phyloP scores from a whole-genome alignment of 2,329 filamentous ascomycete species.

The Neofusicoccum sp. region DNA sequence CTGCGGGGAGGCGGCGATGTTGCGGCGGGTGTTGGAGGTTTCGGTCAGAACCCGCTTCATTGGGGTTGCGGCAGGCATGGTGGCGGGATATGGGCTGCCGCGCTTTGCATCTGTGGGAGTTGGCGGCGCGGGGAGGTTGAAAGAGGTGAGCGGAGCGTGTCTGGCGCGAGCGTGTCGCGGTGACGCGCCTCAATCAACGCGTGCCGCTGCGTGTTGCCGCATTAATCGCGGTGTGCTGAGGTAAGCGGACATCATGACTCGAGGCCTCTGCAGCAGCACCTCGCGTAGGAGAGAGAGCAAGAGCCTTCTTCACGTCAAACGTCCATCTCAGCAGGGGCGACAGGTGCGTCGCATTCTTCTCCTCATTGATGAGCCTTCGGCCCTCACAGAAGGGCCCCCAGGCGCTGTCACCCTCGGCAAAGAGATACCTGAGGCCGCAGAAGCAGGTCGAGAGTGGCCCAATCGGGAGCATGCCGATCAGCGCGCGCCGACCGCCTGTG shows the following conservation, averaged over 20 bases:
- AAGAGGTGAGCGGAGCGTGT: background rate
- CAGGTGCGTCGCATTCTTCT: too few species aligned
- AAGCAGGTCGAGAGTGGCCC: background rate
- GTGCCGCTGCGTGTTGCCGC: background rate
- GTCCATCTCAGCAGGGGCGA: too few species aligned
- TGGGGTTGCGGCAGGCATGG: conserved; percentile 39
- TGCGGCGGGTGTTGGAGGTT: conserved; percentile 44
- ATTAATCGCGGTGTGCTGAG: too few species aligned
- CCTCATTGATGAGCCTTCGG: too few species aligned
- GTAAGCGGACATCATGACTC: background rate
- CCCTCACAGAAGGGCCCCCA: too few species aligned
- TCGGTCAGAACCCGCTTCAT: conserved; percentile 49
- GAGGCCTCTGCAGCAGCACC: background rate
- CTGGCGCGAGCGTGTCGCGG: conserved; percentile 11
- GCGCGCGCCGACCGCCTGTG: background rate
- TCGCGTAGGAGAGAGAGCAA: too few species aligned
- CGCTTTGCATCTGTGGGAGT: background rate
- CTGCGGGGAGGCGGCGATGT: conserved; percentile 45
- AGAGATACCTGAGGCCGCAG: too few species aligned
- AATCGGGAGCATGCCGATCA: conserved; percentile 1
- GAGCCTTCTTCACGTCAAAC: background rate
- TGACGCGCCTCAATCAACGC: conserved; percentile 9
- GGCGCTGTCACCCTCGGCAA: too few species aligned
- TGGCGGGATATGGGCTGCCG: conserved; percentile 12
- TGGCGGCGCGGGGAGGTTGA: background rate